Base-by-base conservation (phyloP, 768 basidiomycete species). In the Neoboletus brunneissimus region DNA sequence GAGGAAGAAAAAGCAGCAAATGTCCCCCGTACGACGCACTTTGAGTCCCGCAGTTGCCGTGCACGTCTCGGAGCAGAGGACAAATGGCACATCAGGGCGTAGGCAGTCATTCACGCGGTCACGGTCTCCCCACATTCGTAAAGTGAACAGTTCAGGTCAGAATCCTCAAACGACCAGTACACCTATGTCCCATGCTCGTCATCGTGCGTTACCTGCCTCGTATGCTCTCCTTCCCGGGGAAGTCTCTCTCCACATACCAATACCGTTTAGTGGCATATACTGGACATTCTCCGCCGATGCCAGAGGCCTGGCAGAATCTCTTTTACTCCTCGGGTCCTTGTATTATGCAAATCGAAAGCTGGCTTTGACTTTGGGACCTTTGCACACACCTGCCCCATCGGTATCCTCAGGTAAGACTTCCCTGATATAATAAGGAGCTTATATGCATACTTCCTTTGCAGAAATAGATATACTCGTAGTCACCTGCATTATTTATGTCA, bases 101-200 rank as follows among this genome's bases (percentile, higher is more conserved):
- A 76, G 79, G 50, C 72, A 73, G 47, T 68, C 82, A 1, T 88
- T 90, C 63, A 83, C 87, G 37, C 85, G 88, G n/a, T 89, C 89
- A 8, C 82, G 83, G 22, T 89, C 89, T 2, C 88, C 89, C 41
- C 80, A 77, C 12, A 67, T 82, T 15, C 73, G 75, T 41, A 63
- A 67, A 5, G 67, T 67, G 25, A 66, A 65, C 45, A 63, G 71
- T 47, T 61, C 73, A 9, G 60, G 60, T 31, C 80, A 78, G 40
- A 69, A 72, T 15, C 67, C 73, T 62, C 75, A 58, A 56, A 73
- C 48, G 55, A 70, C 53, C 15, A 67, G 78, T 0, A 78, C 84
- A 6, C 74, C 78, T 38, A 52, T 78, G 22, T 67, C 77, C 15
- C 72, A 74, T 58, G 67, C 72, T 47, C 82, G 85, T 37, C 73